phyloP scores from a whole-genome alignment of 257 asterid species.

The Ehretia macrophylla region DNA sequence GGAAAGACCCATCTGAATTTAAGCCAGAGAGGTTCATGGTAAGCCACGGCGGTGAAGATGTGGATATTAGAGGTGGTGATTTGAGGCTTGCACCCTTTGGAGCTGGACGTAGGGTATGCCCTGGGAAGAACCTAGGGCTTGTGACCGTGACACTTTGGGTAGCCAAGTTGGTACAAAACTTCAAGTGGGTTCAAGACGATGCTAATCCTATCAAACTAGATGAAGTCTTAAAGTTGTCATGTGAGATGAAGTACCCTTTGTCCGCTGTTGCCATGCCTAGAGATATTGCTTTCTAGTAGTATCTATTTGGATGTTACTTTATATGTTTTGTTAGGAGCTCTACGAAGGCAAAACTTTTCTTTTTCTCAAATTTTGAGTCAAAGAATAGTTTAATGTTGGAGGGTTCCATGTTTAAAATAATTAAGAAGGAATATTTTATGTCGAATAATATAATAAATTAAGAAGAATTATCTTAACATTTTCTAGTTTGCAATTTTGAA shows the following conservation, averaged over 20 bases:
- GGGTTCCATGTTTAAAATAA: no score
- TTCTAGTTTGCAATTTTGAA: no score
- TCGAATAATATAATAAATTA: no score
- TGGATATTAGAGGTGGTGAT: slow-evolving; percentile 48
- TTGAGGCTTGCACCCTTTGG: slow-evolving; percentile 56
- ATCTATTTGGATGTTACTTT: no score
- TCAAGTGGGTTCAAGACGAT: slow-evolving; percentile 25
- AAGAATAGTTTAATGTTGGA: no score
- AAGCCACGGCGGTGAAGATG: slow-evolving; percentile 9
- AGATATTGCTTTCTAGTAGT: no score
- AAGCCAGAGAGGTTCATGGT: slow-evolving; percentile 37
- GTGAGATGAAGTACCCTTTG: slow-evolving; percentile 52
- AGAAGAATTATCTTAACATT: no score
- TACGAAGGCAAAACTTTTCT: no score
- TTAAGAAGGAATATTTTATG: no score
- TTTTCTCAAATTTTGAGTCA: no score
- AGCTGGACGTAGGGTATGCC: slow-evolving; percentile 58
- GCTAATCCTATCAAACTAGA: slow-evolving; percentile 30
- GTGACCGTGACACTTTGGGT: slow-evolving; percentile 48
- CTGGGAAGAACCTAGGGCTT: slow-evolving; percentile 48
- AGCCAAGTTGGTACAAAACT: slow-evolving; percentile 42
- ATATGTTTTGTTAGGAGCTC: no score
- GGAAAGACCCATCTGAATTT: slow-evolving; percentile 34
- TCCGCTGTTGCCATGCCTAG: no score
- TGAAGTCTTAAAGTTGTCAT: slow-evolving; percentile 57